A percentile compares a stretch with the other conserved stretches of the same genome.
phyloP scores from a whole-genome alignment of 768 basidiomycete species.

The Sporobolomyces roseus region DNA sequence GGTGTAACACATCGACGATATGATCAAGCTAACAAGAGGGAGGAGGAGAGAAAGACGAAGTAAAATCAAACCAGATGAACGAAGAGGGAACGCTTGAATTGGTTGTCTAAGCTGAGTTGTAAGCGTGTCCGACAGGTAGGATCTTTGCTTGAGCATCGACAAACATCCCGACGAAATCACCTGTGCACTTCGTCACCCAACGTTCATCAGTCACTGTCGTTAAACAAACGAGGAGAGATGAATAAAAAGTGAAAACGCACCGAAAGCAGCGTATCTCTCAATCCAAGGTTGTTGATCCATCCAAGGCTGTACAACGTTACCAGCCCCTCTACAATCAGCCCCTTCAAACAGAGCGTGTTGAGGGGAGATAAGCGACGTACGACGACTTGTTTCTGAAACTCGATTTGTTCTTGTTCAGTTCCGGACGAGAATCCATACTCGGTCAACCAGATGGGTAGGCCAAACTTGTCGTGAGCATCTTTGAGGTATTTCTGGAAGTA shows the following conservation, averaged over 20 bases:
- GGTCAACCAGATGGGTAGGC: constrained; percentile 10
- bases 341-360: no score
- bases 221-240: not conserved
- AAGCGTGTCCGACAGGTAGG: constrained; percentile 1
- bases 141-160: not conserved
- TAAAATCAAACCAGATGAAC: no score
- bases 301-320: no score
- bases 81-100: no score
- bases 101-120: no score
- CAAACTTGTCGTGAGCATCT: constrained; percentile 5
- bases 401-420: not conserved
- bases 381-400: not conserved
- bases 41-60: no score
- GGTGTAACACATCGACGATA: no score
- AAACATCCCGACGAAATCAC: constrained; percentile 4
- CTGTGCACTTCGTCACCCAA: no score
- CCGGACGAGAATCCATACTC: constrained; percentile 10
- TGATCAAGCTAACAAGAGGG: no score
- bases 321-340: no score
- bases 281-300: constrained; percentile 7
- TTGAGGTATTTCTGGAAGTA: constrained; percentile 12
- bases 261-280: constrained; percentile 12
- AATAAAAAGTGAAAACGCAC: not conserved
- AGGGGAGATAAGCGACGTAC: no score
- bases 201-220: no score